A percentile compares a stretch with the other conserved stretches of the same genome.
These are phyloP conservation scores for Psilocybe cubensis DNA, from an alignment of 768 basidiomycete genomes.

Conservation along the genomic window DNA sequence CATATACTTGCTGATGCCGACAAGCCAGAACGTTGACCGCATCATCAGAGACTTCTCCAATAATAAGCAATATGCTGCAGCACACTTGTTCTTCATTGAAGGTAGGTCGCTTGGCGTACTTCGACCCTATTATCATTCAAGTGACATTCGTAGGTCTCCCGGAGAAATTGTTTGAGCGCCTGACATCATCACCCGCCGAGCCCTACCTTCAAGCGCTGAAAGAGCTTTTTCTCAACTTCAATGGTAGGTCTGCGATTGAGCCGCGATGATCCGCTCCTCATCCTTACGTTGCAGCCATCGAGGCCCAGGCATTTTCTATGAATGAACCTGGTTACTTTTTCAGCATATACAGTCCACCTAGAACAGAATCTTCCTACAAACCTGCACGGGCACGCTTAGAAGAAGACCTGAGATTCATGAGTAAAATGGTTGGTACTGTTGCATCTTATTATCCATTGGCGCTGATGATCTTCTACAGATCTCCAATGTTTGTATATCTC, in stretches of 20 bases:
- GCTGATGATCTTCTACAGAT: slow-evolving; percentile 51
- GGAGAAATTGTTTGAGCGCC: slow-evolving; percentile 74
- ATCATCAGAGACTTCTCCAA: slow-evolving; percentile 82
- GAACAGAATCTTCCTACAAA: slow-evolving; percentile 67
- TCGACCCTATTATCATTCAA: neutral
- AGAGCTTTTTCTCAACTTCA: slow-evolving; percentile 92
- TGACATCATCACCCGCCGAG: slow-evolving; percentile 78
- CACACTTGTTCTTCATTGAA: slow-evolving; percentile 93
- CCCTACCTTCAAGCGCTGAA: slow-evolving; percentile 76
- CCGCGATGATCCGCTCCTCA: slow-evolving; percentile 1
- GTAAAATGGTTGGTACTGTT: slow-evolving; percentile 59
- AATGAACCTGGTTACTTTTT: slow-evolving; percentile 83
- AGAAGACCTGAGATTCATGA: slow-evolving; percentile 81
- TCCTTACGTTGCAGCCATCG: slow-evolving; percentile 58
- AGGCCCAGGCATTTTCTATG: slow-evolving; percentile 85
- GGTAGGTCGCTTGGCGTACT: slow-evolving; percentile 42
- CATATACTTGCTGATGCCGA: slow-evolving; percentile 93
- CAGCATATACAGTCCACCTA: slow-evolving; percentile 85
- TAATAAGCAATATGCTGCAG: slow-evolving; percentile 75
- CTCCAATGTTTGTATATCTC: slow-evolving; percentile 83
- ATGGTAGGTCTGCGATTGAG: slow-evolving; percentile 59
- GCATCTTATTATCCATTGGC: neutral
- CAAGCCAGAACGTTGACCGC: slow-evolving; percentile 90
- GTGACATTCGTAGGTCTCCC: slow-evolving; percentile 57
- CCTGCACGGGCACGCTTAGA: slow-evolving; percentile 76